Conservation (phyloP, 2,329 filamentous ascomycete genomes). For the Verticillium dahliae region DNA sequence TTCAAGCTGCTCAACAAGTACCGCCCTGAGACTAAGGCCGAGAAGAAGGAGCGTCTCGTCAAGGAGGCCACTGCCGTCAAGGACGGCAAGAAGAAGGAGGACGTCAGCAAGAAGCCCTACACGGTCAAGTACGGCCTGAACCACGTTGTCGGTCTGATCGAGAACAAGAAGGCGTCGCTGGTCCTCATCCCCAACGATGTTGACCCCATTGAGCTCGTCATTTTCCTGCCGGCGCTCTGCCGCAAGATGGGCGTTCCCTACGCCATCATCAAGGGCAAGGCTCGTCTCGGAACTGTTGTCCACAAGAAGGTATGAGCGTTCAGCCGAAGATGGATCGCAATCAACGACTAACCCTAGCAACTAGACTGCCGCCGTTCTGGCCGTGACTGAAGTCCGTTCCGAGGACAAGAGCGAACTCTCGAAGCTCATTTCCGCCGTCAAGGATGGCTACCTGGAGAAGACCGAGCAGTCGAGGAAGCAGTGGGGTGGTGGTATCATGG, state of each 20-base stretch:
- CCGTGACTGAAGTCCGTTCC: conserved; percentile 90
- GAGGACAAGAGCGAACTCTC: conserved; percentile 98
- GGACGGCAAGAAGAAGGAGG: conserved; percentile 99
- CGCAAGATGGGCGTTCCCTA: conserved; percentile 99
- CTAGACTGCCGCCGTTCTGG: conserved; percentile 90
- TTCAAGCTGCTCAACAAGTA: conserved; percentile 99
- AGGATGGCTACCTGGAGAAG: conserved; percentile 97
- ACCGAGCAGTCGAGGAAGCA: conserved; percentile 84
- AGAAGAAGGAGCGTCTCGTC: conserved; percentile 99
- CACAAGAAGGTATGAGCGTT: conserved; percentile 79
- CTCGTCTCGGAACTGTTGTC: conserved; percentile 94
- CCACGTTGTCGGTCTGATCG: conserved; percentile 94
- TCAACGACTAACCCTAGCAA: not conserved
- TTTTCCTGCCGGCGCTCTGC: conserved; percentile 98
- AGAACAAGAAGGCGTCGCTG: conserved; percentile 99
- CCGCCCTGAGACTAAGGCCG: conserved; percentile 95
- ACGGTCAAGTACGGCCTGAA: conserved; percentile 99
- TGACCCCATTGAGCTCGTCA: conserved; percentile 98
- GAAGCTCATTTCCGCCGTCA: conserved; percentile 93
- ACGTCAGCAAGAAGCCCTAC: conserved; percentile 99
- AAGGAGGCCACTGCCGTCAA: conserved; percentile 97
- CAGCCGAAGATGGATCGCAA: conserved; percentile 14
- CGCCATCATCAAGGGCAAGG: conserved; percentile 99
- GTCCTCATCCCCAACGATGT: conserved; percentile 99
- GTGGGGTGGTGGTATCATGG: conserved; percentile 99